Evolutionary conservation across 495 filamentous ascomycete species (phyloP), one percentile per base, ranked within the genome.

Genomic region (Tuber indicum): DNA sequence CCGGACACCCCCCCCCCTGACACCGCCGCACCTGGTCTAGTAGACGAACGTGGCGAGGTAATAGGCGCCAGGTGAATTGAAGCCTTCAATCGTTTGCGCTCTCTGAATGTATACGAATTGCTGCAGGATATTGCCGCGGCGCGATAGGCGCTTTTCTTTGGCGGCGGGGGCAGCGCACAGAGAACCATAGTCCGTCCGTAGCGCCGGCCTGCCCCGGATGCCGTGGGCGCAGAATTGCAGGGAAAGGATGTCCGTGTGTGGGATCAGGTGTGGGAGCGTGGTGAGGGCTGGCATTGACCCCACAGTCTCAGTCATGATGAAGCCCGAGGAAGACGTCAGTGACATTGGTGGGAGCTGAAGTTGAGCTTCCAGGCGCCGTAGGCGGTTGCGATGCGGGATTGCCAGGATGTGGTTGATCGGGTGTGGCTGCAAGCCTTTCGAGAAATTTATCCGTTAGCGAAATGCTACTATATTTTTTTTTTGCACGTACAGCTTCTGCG

Each of bases 341-440:
- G 72, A 23, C 62, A 81, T 10, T 78, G 84, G 72, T 81, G 78
- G 32, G 81, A 81, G 62, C 88, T 86, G 70, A 88, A 89, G 71
- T 89, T 88, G 0, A 79, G 77, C 79, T 88, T 89, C 88, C 88
- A 88, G 0, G 86, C 81, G 73, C 86, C 85, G 71, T 89, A 89
- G 14, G 87, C 88, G 2, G 84, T 82, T 9, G 82, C 81, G 75
- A 89, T 86, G 43, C 87, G 87, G 8, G 83, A 80, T 23, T 85
- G 87, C 89, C 87, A 89, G 19, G 86, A 83, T 4, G 42, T 72
- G 21, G 41, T 75, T 26, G 21, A 75, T 21, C 14, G 14, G n/a
- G 52, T 45, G 26, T 23, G 23, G 8, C 45, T 71, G 58, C 21
- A 70, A 71, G 47, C 52, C 66, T 49, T 21, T 39, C 2, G 26